A percentile compares a stretch with the other conserved stretches of the same genome.
These are phyloP conservation scores for Botrytis pseudocinerea DNA, from an alignment of 2,329 filamentous ascomycete genomes.

Conservation along the genomic window DNA sequence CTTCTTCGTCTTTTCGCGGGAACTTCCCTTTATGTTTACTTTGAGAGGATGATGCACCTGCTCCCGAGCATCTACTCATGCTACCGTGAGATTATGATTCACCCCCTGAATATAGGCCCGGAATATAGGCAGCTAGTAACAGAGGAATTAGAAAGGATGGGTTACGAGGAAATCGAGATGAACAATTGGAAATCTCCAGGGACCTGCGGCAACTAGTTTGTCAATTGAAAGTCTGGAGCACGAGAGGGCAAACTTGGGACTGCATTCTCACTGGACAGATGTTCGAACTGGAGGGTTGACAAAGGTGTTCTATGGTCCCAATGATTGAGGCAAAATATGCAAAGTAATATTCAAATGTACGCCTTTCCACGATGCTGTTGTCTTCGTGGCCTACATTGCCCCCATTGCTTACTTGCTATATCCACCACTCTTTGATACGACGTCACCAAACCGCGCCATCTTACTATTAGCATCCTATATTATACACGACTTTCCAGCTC, in stretches of 20 bases:
- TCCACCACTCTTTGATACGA: not conserved
- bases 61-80: not conserved
- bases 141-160: not conserved
- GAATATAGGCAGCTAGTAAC: not conserved
- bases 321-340: not conserved
- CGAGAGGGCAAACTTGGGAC: not conserved
- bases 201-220: conserved; percentile 31
- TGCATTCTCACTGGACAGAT: not conserved
- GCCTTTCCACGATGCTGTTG: not conserved
- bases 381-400: not conserved
- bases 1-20: not conserved
- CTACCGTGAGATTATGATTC: not conserved
- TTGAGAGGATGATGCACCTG: not conserved
- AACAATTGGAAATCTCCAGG: conserved; percentile 26
- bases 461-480: not conserved
- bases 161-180: not conserved
- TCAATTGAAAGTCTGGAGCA: conserved; percentile 16
- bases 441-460: not conserved
- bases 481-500: not conserved
- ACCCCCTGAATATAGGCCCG: no score
- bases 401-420: not conserved
- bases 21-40: not conserved
- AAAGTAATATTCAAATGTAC: not conserved
- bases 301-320: not conserved
- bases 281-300: not conserved